Evolutionary conservation across 495 filamentous ascomycete species (phyloP).

Genomic region (Pyronema omphalodes): DNA sequence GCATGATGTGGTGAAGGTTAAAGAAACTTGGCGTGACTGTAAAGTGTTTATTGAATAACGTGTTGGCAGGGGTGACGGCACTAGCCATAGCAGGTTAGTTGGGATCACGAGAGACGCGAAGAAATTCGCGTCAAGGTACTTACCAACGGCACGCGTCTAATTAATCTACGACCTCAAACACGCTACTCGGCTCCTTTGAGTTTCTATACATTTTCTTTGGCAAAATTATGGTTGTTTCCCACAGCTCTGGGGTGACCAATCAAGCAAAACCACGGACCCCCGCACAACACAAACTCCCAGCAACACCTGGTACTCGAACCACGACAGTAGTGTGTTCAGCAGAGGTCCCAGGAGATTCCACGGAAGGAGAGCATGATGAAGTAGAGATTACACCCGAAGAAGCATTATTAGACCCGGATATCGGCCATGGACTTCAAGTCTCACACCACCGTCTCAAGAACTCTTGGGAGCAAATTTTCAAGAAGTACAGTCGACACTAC

Average conservation of each 20-base stretch:
- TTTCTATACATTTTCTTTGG: not conserved
- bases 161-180: not conserved
- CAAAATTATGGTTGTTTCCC: no score
- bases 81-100: no score
- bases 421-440: slow-evolving; percentile 7
- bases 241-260: no score
- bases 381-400: not conserved
- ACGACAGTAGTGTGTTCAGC: not conserved
- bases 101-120: no score
- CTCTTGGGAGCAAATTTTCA: slow-evolving; percentile 69
- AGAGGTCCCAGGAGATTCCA: not conserved
- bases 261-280: not conserved
- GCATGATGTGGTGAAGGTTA: not conserved
- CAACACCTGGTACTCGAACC: not conserved
- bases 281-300: not conserved
- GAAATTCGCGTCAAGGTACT: not conserved
- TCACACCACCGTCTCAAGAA: slow-evolving; percentile 43
- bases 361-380: not conserved
- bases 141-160: not conserved
- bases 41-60: not conserved
- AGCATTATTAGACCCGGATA: slow-evolving; percentile 3
- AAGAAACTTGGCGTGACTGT: not conserved
- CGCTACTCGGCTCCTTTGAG: not conserved
- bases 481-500: slow-evolving; percentile 73
- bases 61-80: not conserved